Percentiles rank a stretch among this genome's conserved stretches.
Conservation (phyloP, 345 rosid species). For the Populus simonii region DNA sequence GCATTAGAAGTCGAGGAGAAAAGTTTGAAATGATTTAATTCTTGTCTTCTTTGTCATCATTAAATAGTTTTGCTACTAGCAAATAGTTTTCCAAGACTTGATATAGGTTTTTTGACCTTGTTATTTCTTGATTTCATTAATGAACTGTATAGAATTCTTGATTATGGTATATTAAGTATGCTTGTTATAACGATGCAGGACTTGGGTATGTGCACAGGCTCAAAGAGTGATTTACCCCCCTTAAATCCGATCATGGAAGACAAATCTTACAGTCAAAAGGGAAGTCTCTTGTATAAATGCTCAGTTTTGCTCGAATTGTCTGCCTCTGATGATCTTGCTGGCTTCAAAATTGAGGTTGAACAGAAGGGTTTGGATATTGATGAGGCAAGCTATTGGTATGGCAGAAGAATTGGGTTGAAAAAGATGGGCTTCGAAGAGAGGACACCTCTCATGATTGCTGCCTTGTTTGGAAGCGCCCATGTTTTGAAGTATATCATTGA, state of each 20-base stretch:
- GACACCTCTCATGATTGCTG: conserved; percentile 84
- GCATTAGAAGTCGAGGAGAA: background rate
- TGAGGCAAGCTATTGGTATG: conserved; percentile 67
- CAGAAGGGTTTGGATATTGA: conserved; percentile 45
- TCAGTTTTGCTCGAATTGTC: conserved; percentile 75
- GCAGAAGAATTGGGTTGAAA: conserved; percentile 63
- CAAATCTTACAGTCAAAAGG: conserved; percentile 32
- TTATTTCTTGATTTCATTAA: background rate
- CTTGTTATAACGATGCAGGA: conserved; percentile 44
- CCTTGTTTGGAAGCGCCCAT: conserved; percentile 64
- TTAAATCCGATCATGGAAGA: conserved; percentile 47
- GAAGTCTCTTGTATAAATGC: conserved; percentile 16
- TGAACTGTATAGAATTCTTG: background rate
- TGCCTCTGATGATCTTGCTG: conserved; percentile 58
- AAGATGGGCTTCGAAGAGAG: conserved; percentile 85
- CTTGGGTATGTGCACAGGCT: conserved; percentile 47
- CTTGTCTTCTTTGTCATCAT: background rate
- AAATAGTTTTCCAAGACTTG: background rate
- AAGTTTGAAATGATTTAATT: background rate
- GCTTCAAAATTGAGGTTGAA: conserved; percentile 54
- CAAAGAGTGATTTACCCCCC: conserved; percentile 37
- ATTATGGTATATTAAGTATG: conserved; percentile 1
- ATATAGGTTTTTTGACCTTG: background rate
- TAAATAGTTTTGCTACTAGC: background rate
- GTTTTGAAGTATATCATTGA: conserved; percentile 58